Conservation (phyloP, 2,329 filamentous ascomycete genomes). For the Colletotrichum higginsianum region DNA sequence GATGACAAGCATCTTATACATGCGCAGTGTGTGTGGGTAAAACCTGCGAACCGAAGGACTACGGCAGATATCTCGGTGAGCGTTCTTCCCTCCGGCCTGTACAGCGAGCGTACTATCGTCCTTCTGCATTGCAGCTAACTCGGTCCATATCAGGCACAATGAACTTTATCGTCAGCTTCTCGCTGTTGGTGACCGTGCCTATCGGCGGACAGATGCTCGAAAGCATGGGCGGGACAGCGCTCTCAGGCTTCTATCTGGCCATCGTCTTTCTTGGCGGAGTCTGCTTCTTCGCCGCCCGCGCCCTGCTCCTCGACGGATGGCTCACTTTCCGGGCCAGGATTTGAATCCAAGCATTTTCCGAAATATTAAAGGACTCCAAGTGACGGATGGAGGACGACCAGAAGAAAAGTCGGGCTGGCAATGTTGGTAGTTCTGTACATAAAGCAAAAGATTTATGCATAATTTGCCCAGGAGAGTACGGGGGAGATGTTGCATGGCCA, state of each 20-base stretch:
- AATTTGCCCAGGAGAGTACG: too few species aligned
- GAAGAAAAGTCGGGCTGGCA: too few species aligned
- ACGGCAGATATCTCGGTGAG: slow-evolving; percentile 58
- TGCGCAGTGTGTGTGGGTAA: slow-evolving; percentile 60
- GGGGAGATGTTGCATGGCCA: too few species aligned
- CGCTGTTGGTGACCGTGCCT: slow-evolving; percentile 61
- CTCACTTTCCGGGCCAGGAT: slow-evolving; percentile 32
- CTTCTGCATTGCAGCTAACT: not conserved
- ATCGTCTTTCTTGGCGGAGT: slow-evolving; percentile 55
- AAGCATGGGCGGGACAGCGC: slow-evolving; percentile 57
- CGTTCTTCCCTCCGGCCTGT: rapidly evolving
- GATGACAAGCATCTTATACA: not conserved
- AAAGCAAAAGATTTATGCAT: too few species aligned
- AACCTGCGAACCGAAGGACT: slow-evolving; percentile 62
- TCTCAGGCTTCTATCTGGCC: slow-evolving; percentile 63
- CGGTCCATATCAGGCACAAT: slow-evolving; percentile 54
- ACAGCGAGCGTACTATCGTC: too few species aligned
- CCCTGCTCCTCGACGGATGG: slow-evolving; percentile 29
- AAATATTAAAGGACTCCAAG: rapidly evolving
- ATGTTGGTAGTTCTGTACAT: too few species aligned
- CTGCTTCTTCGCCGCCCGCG: slow-evolving; percentile 50
- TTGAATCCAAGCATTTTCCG: not conserved
- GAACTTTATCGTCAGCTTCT: slow-evolving; percentile 62
- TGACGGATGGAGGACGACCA: too few species aligned
- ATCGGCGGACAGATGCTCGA: slow-evolving; percentile 62